A percentile compares a stretch with the other conserved stretches of the same genome.
These are phyloP conservation scores for Daldinia decipiens DNA, from an alignment of 495 filamentous ascomycete genomes.

Conservation along the genomic window DNA sequence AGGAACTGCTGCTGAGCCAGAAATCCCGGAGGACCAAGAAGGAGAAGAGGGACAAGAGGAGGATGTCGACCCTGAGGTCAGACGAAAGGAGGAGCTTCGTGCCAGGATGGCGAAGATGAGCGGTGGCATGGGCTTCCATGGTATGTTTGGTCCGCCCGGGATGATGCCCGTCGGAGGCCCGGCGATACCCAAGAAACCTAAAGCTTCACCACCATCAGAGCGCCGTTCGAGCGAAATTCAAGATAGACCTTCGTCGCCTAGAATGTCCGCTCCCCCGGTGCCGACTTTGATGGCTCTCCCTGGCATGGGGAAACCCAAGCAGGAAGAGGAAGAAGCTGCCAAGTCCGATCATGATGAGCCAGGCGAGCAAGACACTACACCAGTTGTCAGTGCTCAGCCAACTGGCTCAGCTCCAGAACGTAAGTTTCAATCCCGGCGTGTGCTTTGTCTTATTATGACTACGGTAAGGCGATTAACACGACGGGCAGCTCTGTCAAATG, in stretches of 20 bases:
- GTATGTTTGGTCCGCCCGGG: slow-evolving; percentile 86
- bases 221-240: slow-evolving; percentile 60
- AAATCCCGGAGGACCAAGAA: slow-evolving; percentile 65
- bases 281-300: slow-evolving; percentile 77
- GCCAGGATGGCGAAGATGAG: slow-evolving; percentile 99
- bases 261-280: slow-evolving; percentile 71
- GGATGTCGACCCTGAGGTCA: slow-evolving; percentile 90
- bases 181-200: slow-evolving; percentile 73
- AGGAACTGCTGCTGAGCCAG: slow-evolving; percentile 46
- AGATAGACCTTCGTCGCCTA: slow-evolving; percentile 56
- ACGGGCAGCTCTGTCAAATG: slow-evolving; percentile 49
- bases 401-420: slow-evolving; percentile 60
- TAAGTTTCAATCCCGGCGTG: slow-evolving; percentile 41
- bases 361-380: slow-evolving; percentile 44
- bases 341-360: slow-evolving; percentile 53
- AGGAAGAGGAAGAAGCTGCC: slow-evolving; percentile 55
- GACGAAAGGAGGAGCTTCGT: slow-evolving; percentile 85
- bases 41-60: slow-evolving; percentile 74
- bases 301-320: slow-evolving; percentile 65
- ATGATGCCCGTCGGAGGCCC: slow-evolving; percentile 69
- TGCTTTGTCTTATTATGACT: slow-evolving; percentile 47
- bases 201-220: slow-evolving; percentile 58
- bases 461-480: slow-evolving; percentile 51
- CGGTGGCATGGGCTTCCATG: slow-evolving; percentile 96
- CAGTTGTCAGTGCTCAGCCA: slow-evolving; percentile 49